A percentile compares a stretch with the other conserved stretches of the same genome.
Conservation (phyloP, 2,329 filamentous ascomycete species). For the Microcyclosporella mali region DNA sequence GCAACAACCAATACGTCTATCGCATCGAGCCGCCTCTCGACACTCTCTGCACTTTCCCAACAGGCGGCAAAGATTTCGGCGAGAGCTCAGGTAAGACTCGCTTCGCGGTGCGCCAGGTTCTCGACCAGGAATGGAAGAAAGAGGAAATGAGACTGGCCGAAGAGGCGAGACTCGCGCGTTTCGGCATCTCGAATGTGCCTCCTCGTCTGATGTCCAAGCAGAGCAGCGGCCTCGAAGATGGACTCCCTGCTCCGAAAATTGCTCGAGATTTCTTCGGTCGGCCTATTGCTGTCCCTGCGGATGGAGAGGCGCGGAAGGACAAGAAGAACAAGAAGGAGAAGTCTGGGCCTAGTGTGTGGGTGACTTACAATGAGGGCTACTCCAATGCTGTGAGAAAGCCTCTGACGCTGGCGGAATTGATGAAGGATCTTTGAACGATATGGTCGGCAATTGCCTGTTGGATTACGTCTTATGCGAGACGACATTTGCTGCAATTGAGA, state of each 20-base stretch:
- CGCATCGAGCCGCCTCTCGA: conserved; percentile 94
- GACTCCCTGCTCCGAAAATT: conserved; percentile 32
- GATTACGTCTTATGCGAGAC: too few species aligned
- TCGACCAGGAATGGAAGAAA: conserved; percentile 82
- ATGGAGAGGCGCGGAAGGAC: conserved; percentile 36
- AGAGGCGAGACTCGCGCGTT: conserved; percentile 59
- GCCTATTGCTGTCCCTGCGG: conserved; percentile 48
- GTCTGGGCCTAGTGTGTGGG: conserved; percentile 64
- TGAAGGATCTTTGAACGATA: conserved; percentile 55
- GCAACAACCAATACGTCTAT: conserved; percentile 61
- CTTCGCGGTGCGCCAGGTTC: conserved; percentile 88
- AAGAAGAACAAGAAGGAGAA: conserved; percentile 33
- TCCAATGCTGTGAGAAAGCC: conserved; percentile 90
- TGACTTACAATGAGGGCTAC: conserved; percentile 82
- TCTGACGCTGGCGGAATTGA: conserved; percentile 70
- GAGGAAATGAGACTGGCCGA: conserved; percentile 62
- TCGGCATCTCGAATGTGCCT: conserved; percentile 34
- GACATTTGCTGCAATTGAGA: too few species aligned
- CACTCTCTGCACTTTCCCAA: conserved; percentile 66
- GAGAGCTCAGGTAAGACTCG: conserved; percentile 59
- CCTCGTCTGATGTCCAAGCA: too few species aligned
- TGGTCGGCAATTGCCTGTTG: too few species aligned
- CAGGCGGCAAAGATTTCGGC: conserved; percentile 47
- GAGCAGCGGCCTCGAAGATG: conserved; percentile 21
- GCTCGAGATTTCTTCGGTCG: conserved; percentile 85